Conservation (phyloP, 257 asterid species). For the Rehmannia glutinosa region DNA sequence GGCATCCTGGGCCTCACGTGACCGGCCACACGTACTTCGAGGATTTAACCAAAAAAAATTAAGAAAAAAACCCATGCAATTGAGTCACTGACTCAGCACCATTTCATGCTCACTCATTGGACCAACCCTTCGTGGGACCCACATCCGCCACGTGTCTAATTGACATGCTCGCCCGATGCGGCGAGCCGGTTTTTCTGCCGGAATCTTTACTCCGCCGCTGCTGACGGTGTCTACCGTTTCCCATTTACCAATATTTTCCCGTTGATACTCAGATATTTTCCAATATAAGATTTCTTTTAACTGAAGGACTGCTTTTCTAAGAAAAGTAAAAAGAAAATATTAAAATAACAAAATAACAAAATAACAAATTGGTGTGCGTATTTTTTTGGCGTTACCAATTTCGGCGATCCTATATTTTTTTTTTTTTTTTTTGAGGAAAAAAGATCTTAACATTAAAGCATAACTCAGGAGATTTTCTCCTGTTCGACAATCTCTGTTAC, state of each 20-base stretch:
- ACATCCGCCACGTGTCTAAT: constrained; percentile 27
- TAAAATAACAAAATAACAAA: background rate
- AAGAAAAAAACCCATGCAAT: constrained; percentile 21
- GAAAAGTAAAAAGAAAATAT: background rate
- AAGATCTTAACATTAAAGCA: too few relatives aligned
- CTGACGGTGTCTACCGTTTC: background rate
- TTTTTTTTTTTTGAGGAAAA: too few relatives aligned
- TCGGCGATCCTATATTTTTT: constrained; percentile 64
- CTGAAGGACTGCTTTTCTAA: too few relatives aligned
- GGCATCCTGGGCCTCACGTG: constrained; percentile 90
- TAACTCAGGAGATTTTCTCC: too few relatives aligned
- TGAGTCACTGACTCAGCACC: constrained; percentile 42
- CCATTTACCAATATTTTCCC: constrained; percentile 1
- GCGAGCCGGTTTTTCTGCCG: constrained; percentile 28
- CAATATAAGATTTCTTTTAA: too few relatives aligned
- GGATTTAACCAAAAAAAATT: constrained; percentile 10
- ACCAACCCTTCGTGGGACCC: constrained; percentile 42
- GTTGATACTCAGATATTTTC: constrained; percentile 26
- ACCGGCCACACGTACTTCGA: constrained; percentile 61
- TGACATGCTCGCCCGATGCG: constrained; percentile 18
- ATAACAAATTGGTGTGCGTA: background rate
- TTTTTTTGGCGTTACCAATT: constrained; percentile 25
- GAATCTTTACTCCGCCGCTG: constrained; percentile 33
- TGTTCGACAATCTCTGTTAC: too few relatives aligned
- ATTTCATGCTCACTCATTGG: constrained; percentile 49